Base-by-base conservation (phyloP, 1,284 basidiomycete species). In the Ceratobasidium sp. region DNA sequence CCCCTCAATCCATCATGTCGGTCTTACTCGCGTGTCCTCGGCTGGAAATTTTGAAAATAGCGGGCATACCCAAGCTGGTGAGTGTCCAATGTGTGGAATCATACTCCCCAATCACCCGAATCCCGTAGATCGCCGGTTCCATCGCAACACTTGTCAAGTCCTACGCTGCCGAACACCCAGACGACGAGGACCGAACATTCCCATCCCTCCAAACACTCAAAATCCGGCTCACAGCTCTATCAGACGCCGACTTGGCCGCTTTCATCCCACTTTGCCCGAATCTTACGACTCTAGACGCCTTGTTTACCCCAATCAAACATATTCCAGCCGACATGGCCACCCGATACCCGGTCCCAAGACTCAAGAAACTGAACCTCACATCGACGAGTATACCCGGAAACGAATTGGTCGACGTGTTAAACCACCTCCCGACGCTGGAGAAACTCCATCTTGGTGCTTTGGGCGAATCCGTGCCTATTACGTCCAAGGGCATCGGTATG, bases 281-380 rank as follows among this genome's bases (percentile, higher is more conserved):
- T 65, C 77, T 92, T 27, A 81, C 80, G 46, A 85, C 86, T 14
- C 81, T 92, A 8, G 90, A 92, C 77, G 76, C 89, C 9, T 90
- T 90, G 0, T 92, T 90, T 80, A 92, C 90, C 0, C 79, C 80
- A n/a, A 78, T 90, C 39, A 84, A 82, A 64, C 85, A 83, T 48
- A 66, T 78, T n/a, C 59, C 75, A 4, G 49, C 34, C 48, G 48
- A 59, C 31, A 9, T 59, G 53, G 61, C 78, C 76, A 51, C 80
- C 76, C 58, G 48, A 39, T 29, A n/a, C 13, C 59, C 51, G 79
- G 80, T 46, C 2, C 76, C 79, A 5, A 29, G 51, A 16, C 78
- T 90, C 31, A 86, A 88, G 76, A 92, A 92, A 78, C 81, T 92
- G 13, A 86, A 86, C 0, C 79, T 92, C 24, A 90, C 88, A 0